Percentiles rank a stretch among this genome's conserved stretches.
Conservation (phyloP, 352 stramenopile genomes). For the Pythium scleroteichum region DNA sequence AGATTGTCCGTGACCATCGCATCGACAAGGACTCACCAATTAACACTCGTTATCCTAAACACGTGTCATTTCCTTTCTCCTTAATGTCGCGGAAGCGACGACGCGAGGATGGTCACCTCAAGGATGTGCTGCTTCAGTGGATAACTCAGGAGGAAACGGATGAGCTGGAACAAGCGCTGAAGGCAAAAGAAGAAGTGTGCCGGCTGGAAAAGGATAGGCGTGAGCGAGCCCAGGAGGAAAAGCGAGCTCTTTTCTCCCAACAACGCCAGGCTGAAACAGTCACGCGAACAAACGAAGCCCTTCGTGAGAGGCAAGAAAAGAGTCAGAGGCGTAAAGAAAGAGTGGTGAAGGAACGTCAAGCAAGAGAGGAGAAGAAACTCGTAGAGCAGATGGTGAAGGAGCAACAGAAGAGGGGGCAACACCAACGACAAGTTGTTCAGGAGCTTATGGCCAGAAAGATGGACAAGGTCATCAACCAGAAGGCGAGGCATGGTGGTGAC, state of each 20-base stretch:
- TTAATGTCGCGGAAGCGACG: constrained; percentile 1
- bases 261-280: constrained; percentile 52
- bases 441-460: constrained; percentile 60
- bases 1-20: background rate
- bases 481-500: constrained; percentile 57
- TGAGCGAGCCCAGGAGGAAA: constrained; percentile 46
- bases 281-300: constrained; percentile 57
- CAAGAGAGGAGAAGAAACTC: constrained; percentile 53
- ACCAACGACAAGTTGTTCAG: constrained; percentile 52
- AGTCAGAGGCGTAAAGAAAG: constrained; percentile 59
- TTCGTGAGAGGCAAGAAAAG: constrained; percentile 67
- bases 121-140: constrained; percentile 34
- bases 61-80: background rate
- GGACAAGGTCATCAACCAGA: constrained; percentile 47
- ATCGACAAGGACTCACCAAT: background rate
- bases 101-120: constrained; percentile 31
- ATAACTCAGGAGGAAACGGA: constrained; percentile 49
- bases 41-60: background rate
- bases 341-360: constrained; percentile 57
- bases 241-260: constrained; percentile 41
- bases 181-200: constrained; percentile 58
- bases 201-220: constrained; percentile 46
- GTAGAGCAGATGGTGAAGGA: constrained; percentile 41
- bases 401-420: constrained; percentile 38
- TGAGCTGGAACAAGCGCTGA: constrained; percentile 45